Base-by-base conservation (phyloP, 2,329 filamentous ascomycete species). In the Peltaster fructicola region DNA sequence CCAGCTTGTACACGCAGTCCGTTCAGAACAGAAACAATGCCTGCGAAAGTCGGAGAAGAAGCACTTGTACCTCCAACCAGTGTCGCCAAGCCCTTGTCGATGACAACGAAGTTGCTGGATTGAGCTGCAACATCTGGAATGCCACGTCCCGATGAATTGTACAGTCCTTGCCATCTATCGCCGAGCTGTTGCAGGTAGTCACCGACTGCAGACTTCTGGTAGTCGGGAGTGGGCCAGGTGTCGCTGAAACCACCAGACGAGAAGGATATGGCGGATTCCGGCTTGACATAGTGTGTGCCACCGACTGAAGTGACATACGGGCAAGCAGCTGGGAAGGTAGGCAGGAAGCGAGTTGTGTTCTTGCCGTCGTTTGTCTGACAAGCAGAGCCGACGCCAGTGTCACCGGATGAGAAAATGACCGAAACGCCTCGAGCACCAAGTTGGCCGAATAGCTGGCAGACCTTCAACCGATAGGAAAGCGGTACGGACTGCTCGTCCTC, bases 401-500 rank as follows among this genome's bases (percentile, higher is more conserved):
- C 71, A 4, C 74, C 74, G 7, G 63, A 65, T 9, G 65, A 60
- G 32, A 68, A 66, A 14, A 76, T 48, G 7, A 75, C 55, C 1
- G 64, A 65, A 5, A 72, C 61, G n/a, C 72, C 73, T 20, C 70
- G 65, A 1, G 66, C 61, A 8, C 68, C 70, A 24, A 76, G 63
- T 36, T 72, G 61, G 27, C 63, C 66, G 38, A 74, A 69, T 39
- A 70, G 51, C 34, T 65, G 61, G 53, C 72, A 77, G 9, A 74
- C 66, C 20, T 59, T 59, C 20, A 53, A 50, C 9, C 65, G 63
- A 39, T 75, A 77, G 9, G 58, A 55, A 4, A 52, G 39, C 0
- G 72, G 72, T 0, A 76, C 53, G 3, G 57, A 61, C 40, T 73
- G 64, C 45, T 77, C 72, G 25, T 67, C 61, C 30, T 75, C 69